Percentiles rank a stretch among this genome's conserved stretches.
phyloP scores from a whole-genome alignment of 2,329 filamentous ascomycete species.

The Stemphylium beticola region DNA sequence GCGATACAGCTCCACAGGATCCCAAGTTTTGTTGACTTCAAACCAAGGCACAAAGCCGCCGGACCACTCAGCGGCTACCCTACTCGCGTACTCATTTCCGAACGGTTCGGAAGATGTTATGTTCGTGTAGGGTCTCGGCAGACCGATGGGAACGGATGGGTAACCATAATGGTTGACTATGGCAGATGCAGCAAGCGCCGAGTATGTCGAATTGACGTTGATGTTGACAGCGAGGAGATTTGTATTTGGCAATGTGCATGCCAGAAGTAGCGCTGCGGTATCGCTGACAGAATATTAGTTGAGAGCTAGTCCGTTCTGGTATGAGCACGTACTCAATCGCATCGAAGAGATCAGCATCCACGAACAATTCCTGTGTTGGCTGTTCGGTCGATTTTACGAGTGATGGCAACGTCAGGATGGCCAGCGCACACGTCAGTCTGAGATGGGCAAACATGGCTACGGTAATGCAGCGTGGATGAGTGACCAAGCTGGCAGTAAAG shows the following conservation, averaged over 20 bases:
- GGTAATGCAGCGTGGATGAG: not conserved
- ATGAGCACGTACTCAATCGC: conserved; percentile 4
- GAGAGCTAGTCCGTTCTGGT: not conserved
- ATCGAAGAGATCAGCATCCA: conserved; percentile 10
- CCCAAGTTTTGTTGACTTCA: conserved; percentile 41
- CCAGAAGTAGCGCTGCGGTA: conserved; percentile 6
- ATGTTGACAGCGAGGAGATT: conserved; percentile 10
- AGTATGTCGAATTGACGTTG: conserved; percentile 40
- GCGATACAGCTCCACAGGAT: conserved; percentile 55
- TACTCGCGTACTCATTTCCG: conserved; percentile 55
- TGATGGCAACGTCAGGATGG: not conserved
- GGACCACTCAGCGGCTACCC: conserved; percentile 53
- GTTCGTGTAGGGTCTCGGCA: conserved; percentile 51
- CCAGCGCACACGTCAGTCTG: not conserved
- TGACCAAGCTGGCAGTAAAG: no score
- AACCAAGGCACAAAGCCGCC: conserved; percentile 48
- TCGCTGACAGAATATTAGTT: conserved; percentile 2
- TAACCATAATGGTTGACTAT: conserved; percentile 53
- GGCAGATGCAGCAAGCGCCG: conserved; percentile 46
- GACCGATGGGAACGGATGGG: conserved; percentile 47
- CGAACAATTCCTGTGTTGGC: not conserved
- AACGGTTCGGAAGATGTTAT: conserved; percentile 54
- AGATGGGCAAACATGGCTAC: not conserved
- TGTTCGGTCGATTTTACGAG: not conserved
- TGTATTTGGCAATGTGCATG: conserved; percentile 8